A percentile compares a stretch with the other conserved stretches of the same genome.
Evolutionary conservation across 805 yeast species (phyloP).

Genomic region (Kuraishia ogatae): DNA sequence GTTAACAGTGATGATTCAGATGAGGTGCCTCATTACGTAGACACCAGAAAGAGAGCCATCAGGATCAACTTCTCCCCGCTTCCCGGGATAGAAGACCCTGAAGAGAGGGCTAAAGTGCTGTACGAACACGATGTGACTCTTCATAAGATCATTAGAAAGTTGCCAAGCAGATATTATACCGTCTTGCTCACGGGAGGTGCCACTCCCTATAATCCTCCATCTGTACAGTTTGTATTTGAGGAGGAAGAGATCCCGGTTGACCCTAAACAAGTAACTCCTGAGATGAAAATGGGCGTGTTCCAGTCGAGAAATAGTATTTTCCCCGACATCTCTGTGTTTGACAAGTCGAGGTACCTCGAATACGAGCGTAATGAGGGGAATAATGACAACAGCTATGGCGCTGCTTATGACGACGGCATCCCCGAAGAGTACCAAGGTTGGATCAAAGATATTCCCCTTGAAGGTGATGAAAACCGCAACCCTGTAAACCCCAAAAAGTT

Average conservation of each 20-base stretch:
- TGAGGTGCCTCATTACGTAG: constrained; percentile 48
- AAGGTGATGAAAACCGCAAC: no score
- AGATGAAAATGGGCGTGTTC: constrained; percentile 17
- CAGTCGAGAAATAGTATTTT: constrained; percentile 33
- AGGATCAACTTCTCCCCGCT: constrained; percentile 48
- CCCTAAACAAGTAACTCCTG: constrained; percentile 21
- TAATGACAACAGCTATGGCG: constrained; percentile 23
- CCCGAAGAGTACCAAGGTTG: constrained; percentile 19
- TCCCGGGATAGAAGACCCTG: constrained; percentile 19
- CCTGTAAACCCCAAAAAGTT: constrained; percentile 11
- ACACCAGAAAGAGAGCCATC: constrained; percentile 54
- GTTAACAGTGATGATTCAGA: constrained; percentile 31
- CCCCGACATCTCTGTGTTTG: constrained; percentile 42
- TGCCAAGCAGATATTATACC: constrained; percentile 69
- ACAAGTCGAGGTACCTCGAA: constrained; percentile 40
- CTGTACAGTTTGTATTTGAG: constrained; percentile 7
- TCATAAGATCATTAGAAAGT: constrained; percentile 47
- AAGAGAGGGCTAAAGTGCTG: constrained; percentile 12
- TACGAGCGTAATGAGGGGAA: constrained; percentile 43
- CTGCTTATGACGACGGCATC: constrained; percentile 16
- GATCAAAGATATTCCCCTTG: constrained; percentile 6
- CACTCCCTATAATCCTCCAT: constrained; percentile 12
- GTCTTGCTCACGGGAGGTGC: constrained; percentile 46
- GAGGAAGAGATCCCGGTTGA: constrained; percentile 23
- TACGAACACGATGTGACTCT: constrained; percentile 25